A percentile compares a stretch with the other conserved stretches of the same genome.
These are phyloP conservation scores for Dovyalis caffra DNA, from an alignment of 345 rosid genomes.

Conservation along the genomic window DNA sequence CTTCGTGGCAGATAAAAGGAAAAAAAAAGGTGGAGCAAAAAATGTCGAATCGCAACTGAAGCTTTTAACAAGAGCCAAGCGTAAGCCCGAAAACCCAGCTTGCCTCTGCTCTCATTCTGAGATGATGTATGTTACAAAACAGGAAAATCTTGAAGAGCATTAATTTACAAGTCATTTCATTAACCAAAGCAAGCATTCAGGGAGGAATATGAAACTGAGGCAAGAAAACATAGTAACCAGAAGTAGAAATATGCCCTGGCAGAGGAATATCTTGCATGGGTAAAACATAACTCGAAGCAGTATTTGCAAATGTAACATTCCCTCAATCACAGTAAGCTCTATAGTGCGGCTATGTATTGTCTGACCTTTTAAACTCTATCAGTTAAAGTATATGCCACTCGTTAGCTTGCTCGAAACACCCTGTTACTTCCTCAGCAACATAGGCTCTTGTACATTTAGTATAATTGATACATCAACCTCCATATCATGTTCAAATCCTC, in stretches of 20 bases:
- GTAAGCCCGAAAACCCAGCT: background rate
- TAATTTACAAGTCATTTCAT: background rate
- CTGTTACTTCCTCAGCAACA: background rate
- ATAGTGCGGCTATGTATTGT: background rate
- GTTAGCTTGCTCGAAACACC: too few relatives aligned
- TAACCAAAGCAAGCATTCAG: background rate
- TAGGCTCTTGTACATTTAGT: background rate
- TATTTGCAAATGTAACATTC: background rate
- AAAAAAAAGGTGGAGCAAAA: background rate
- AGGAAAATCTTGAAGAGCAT: too few relatives aligned
- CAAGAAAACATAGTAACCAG: too few relatives aligned
- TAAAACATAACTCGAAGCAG: background rate
- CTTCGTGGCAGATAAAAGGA: background rate
- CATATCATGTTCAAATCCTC: background rate
- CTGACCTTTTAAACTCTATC: background rate
- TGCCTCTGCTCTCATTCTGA: background rate
- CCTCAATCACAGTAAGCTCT: background rate
- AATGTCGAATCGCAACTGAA: too few relatives aligned
- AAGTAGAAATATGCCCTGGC: too few relatives aligned
- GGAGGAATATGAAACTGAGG: too few relatives aligned
- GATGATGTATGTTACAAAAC: too few relatives aligned
- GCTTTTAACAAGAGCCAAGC: too few relatives aligned
- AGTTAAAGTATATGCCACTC: background rate
- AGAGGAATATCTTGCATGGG: too few relatives aligned
- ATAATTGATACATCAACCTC: background rate